phyloP scores from a whole-genome alignment of 805 yeast genomes.

The Kluyveromyces aestuarii region DNA sequence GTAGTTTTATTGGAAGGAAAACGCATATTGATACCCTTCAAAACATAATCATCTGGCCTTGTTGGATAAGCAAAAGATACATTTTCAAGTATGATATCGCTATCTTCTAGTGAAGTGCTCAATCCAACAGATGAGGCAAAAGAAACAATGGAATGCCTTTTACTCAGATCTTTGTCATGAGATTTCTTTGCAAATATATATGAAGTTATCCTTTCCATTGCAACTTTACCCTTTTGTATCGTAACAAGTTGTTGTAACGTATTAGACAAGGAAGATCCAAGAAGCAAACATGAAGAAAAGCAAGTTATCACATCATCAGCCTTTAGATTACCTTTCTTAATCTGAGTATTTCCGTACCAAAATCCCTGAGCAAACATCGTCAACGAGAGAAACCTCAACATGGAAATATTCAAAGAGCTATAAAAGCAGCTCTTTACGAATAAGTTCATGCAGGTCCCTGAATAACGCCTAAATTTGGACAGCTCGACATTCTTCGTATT shows the following conservation, averaged over 20 bases:
- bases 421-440: conserved; percentile 39
- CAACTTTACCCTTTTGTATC: conserved; percentile 65
- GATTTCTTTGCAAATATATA: conserved; percentile 25
- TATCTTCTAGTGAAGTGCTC: neutral
- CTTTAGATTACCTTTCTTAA: conserved; percentile 38
- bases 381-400: conserved; percentile 48
- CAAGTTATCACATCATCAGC: conserved; percentile 71
- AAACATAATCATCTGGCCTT: conserved; percentile 37
- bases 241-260: conserved; percentile 49
- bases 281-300: conserved; percentile 67
- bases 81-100: conserved; percentile 40
- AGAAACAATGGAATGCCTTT: neutral
- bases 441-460: conserved; percentile 29
- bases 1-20: conserved; percentile 41
- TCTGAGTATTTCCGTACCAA: conserved; percentile 78
- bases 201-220: conserved; percentile 41
- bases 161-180: neutral
- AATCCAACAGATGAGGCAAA: neutral
- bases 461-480: conserved; percentile 28
- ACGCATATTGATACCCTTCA: conserved; percentile 38
- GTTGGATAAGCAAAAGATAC: conserved; percentile 59
- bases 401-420: conserved; percentile 44
- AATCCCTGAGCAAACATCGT: conserved; percentile 85
- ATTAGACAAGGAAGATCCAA: conserved; percentile 53
- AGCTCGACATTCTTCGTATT: conserved; percentile 49